These are phyloP conservation scores for Neurospora tetrasperma DNA, from an alignment of 495 filamentous ascomycete species.

Conservation along the genomic window DNA sequence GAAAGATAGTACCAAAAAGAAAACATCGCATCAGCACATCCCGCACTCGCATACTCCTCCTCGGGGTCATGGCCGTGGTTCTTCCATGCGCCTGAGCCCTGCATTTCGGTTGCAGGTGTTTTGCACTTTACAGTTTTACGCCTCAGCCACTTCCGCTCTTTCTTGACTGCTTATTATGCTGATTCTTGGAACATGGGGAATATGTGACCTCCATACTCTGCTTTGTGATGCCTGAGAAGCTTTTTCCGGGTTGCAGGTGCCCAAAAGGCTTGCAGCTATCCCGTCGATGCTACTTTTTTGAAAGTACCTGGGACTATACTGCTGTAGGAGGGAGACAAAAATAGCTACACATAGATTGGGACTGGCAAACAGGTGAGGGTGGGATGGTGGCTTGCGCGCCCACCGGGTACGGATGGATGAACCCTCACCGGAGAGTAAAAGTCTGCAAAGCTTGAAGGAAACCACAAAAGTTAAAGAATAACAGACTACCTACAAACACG, in stretches of 20 bases:
- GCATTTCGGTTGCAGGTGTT: background rate
- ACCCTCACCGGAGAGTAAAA: background rate
- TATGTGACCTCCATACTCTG: background rate
- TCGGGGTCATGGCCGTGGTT: background rate
- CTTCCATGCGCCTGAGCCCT: background rate
- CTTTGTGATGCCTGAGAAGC: background rate
- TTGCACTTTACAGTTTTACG: background rate
- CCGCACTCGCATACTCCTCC: background rate
- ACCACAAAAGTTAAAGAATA: background rate
- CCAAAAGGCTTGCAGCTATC: too few species aligned
- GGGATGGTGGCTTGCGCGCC: background rate
- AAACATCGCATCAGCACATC: background rate
- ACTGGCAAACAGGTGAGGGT: background rate
- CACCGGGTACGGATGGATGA: background rate
- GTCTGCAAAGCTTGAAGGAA: background rate
- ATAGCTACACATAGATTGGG: conserved; percentile 8
- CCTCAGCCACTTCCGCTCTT: background rate
- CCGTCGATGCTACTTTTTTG: too few species aligned
- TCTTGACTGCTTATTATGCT: background rate
- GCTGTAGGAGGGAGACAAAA: background rate
- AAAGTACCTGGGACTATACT: too few species aligned
- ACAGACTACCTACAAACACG: background rate
- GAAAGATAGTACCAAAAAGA: background rate
- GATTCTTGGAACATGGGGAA: background rate
- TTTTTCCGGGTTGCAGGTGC: background rate